Evolutionary conservation across 257 asterid genomes (phyloP).

Genomic region (Voacanga thouarsii): DNA sequence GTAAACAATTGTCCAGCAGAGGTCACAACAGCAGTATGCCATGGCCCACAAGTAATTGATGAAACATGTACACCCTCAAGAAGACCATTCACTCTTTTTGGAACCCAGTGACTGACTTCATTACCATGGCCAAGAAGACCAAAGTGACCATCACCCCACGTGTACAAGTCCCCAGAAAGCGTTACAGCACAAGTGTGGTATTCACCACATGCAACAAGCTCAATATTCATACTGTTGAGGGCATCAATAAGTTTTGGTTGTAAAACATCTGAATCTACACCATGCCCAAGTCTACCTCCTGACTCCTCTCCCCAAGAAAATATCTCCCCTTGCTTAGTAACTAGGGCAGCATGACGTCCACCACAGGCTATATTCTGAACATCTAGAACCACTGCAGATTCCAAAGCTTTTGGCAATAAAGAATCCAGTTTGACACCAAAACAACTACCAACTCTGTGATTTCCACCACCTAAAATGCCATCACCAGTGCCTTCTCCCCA

Average conservation of each 20-base stretch:
- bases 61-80: constrained; percentile 83
- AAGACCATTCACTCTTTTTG: constrained; percentile 81
- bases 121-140: constrained; percentile 92
- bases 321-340: constrained; percentile 86
- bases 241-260: constrained; percentile 84
- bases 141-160: constrained; percentile 91
- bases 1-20: constrained; percentile 92
- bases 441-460: constrained; percentile 47
- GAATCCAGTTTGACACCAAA: constrained; percentile 62
- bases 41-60: constrained; percentile 84
- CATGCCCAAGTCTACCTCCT: constrained; percentile 96
- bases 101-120: constrained; percentile 93
- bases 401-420: constrained; percentile 75
- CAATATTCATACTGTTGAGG: constrained; percentile 65
- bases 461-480: constrained; percentile 76
- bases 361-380: constrained; percentile 94
- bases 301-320: constrained; percentile 95
- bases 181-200: constrained; percentile 92
- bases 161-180: constrained; percentile 85
- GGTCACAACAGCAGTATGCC: constrained; percentile 95
- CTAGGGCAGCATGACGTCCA: constrained; percentile 75
- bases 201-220: constrained; percentile 90
- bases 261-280: constrained; percentile 80
- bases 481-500: constrained; percentile 96
- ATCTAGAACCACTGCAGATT: constrained; percentile 84